Percentiles rank a stretch among this genome's conserved stretches.
Conservation (phyloP, 2,329 filamentous ascomycete species). For the Hymenoscyphus infarciens region DNA sequence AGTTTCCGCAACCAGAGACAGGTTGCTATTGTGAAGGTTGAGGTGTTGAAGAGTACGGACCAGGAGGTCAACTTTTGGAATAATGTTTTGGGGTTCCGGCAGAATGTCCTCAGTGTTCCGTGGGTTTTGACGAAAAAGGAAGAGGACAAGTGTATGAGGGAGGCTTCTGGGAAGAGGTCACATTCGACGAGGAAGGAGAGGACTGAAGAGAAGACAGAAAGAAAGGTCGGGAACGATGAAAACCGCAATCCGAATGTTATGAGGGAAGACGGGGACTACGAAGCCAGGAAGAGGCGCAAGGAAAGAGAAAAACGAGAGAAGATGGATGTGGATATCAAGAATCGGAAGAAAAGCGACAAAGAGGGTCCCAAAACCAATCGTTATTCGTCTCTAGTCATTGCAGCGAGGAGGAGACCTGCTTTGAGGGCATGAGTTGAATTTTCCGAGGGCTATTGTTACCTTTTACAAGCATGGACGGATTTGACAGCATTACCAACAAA, state of each 20-base stretch:
- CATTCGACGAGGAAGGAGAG: slow-evolving; percentile 8
- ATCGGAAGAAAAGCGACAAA: slow-evolving; percentile 12
- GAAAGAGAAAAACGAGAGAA: slow-evolving; percentile 6
- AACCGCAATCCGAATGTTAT: not conserved
- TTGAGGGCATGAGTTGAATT: not conserved
- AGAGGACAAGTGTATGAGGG: slow-evolving; percentile 44
- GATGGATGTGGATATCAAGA: slow-evolving; percentile 10
- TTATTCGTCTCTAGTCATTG: not conserved
- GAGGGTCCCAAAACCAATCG: not conserved
- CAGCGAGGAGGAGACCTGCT: not conserved
- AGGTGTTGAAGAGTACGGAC: slow-evolving; percentile 48
- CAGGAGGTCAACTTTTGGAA: slow-evolving; percentile 59
- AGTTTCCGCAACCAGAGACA: slow-evolving; percentile 48
- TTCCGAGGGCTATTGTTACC: not conserved
- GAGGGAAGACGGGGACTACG: not conserved
- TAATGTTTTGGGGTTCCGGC: slow-evolving; percentile 48
- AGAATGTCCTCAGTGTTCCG: slow-evolving; percentile 47
- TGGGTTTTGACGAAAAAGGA: slow-evolving; percentile 53
- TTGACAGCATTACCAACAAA: not conserved
- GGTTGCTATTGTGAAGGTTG: slow-evolving; percentile 50
- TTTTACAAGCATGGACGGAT: not conserved
- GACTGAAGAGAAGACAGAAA: not conserved
- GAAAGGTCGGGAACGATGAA: not conserved
- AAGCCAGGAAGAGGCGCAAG: slow-evolving; percentile 6
- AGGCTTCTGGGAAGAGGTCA: slow-evolving; percentile 8